These are phyloP conservation scores for Verticillium nubilum DNA, from an alignment of 2,329 filamentous ascomycete species.

Conservation along the genomic window DNA sequence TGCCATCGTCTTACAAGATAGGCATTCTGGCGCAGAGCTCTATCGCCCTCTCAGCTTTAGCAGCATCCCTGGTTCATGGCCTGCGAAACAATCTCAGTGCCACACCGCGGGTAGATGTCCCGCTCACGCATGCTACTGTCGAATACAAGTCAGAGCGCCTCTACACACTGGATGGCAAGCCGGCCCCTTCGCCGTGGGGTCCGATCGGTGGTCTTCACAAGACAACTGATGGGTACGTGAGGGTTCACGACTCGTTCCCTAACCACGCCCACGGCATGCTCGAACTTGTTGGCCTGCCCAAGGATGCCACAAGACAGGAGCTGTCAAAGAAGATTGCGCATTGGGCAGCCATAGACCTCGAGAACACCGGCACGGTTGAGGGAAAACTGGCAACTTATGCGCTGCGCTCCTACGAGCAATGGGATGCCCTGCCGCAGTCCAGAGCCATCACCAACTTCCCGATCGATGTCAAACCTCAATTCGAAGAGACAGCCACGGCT, in stretches of 20 bases:
- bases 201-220: constrained; percentile 46
- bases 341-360: constrained; percentile 17
- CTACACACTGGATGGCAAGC: constrained; percentile 35
- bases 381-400: constrained; percentile 40
- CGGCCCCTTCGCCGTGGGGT: constrained; percentile 26
- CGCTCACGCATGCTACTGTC: constrained; percentile 36
- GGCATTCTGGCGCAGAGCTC: constrained; percentile 45
- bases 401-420: constrained; percentile 41
- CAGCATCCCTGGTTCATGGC: constrained; percentile 40
- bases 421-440: constrained; percentile 45
- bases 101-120: constrained; percentile 34
- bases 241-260: constrained; percentile 49
- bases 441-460: constrained; percentile 37
- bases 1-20: constrained; percentile 49
- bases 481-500: not conserved
- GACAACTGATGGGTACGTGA: constrained; percentile 44
- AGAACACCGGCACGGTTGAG: constrained; percentile 11
- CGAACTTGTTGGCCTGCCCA: constrained; percentile 32
- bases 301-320: constrained; percentile 26
- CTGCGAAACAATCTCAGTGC: constrained; percentile 17
- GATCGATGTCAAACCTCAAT: constrained; percentile 27
- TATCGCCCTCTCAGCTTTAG: constrained; percentile 44
- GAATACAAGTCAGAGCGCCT: constrained; percentile 51
- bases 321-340: constrained; percentile 27
- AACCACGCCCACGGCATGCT: constrained; percentile 41